phyloP scores from a whole-genome alignment of 768 basidiomycete genomes.

The Trametes elegans region DNA sequence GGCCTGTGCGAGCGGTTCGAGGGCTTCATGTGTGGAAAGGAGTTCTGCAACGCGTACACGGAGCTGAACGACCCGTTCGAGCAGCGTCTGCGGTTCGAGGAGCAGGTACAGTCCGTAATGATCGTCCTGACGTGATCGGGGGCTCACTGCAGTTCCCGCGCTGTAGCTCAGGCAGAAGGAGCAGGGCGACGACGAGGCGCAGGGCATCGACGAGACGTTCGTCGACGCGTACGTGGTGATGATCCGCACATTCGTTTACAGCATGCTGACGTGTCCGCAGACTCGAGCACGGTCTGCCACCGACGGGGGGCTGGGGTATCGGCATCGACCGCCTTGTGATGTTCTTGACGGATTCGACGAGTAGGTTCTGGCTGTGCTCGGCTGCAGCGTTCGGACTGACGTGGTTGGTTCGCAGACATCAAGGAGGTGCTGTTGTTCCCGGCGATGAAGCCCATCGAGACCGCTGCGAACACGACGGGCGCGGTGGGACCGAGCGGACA shows the following conservation, averaged over 20 bases:
- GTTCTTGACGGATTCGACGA: slow-evolving; percentile 97
- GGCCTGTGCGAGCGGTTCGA: slow-evolving; percentile 99
- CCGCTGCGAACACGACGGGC: slow-evolving; percentile 35
- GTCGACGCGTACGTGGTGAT: slow-evolving; percentile 74
- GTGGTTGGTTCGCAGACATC: slow-evolving; percentile 57
- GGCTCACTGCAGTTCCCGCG: too few species aligned
- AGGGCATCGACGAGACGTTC: slow-evolving; percentile 94
- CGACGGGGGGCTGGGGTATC: slow-evolving; percentile 96
- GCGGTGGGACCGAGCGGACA: slow-evolving; percentile 32
- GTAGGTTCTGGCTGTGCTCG: slow-evolving; percentile 41
- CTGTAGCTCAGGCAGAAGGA: slow-evolving; percentile 84
- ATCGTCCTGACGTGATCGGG: background rate
- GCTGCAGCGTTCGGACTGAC: slow-evolving; percentile 8
- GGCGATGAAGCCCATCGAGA: slow-evolving; percentile 88
- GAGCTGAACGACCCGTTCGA: slow-evolving; percentile 99
- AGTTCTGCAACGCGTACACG: slow-evolving; percentile 98
- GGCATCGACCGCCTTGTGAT: slow-evolving; percentile 96
- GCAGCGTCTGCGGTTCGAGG: slow-evolving; percentile 93
- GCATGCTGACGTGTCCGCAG: slow-evolving; percentile 36
- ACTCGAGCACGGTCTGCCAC: slow-evolving; percentile 95
- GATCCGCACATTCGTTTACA: background rate
- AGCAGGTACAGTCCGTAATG: slow-evolving; percentile 53
- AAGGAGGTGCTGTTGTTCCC: slow-evolving; percentile 97
- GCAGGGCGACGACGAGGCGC: slow-evolving; percentile 96
- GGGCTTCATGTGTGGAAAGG: slow-evolving; percentile 96